Evolutionary conservation across 331 rosid species (phyloP).

Genomic region (Pyrus hybrid): DNA sequence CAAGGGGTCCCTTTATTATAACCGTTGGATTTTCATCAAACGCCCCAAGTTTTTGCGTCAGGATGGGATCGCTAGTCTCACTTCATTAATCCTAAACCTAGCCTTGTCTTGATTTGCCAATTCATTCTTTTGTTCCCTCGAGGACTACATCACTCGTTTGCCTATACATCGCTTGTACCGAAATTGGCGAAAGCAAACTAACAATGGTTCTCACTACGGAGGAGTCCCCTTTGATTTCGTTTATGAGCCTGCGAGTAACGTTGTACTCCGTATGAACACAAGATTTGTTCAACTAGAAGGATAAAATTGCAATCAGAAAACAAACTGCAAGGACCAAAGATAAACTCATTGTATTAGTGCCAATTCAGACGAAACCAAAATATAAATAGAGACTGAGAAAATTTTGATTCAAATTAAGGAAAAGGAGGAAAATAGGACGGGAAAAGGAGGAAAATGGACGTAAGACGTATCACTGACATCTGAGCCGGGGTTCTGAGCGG

Average conservation of each 20-base stretch:
- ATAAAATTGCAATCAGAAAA: background rate
- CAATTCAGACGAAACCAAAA: no score
- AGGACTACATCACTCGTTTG: background rate
- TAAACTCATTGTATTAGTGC: no score
- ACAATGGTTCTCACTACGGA: background rate
- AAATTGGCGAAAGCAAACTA: background rate
- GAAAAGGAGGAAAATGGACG: constrained; percentile 11
- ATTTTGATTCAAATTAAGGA: no score
- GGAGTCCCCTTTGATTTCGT: background rate
- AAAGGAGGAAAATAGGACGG: constrained; percentile 14
- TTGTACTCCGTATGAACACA: background rate
- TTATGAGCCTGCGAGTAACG: background rate
- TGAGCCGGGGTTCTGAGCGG: background rate
- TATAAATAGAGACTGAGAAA: background rate
- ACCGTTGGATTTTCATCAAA: no score
- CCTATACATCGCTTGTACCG: background rate
- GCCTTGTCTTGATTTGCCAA: background rate
- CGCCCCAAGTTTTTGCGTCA: no score
- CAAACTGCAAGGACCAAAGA: background rate
- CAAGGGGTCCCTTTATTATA: no score
- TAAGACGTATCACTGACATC: constrained; percentile 45
- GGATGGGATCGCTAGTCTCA: background rate
- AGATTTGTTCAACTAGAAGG: background rate
- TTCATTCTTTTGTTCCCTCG: background rate
- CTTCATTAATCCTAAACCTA: background rate